These are phyloP conservation scores for Amyloporia xantha DNA, from an alignment of 768 basidiomycete genomes.

Conservation along the genomic window DNA sequence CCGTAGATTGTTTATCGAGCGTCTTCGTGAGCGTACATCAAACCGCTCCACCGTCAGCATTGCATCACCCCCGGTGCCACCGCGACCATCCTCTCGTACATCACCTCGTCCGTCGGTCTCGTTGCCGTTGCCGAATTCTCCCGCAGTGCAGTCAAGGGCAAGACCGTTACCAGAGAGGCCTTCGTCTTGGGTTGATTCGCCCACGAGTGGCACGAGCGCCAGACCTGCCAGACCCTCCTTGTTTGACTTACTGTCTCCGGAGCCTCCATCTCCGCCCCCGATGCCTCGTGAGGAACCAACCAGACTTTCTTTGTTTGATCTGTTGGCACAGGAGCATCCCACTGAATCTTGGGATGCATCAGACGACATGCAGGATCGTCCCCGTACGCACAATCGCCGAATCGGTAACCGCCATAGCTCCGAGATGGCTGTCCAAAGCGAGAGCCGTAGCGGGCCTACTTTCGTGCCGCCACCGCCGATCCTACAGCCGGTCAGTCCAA, in stretches of 20 bases:
- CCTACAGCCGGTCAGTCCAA: not conserved
- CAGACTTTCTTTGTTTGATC: not conserved
- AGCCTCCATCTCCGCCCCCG: not conserved
- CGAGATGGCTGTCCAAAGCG: not conserved
- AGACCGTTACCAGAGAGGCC: conserved; percentile 13
- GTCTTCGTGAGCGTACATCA: conserved; percentile 18
- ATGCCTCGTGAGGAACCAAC: not conserved
- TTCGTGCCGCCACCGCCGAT: not conserved
- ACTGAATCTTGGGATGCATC: not conserved
- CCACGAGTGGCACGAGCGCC: conserved; percentile 4
- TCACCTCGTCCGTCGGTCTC: conserved; percentile 65
- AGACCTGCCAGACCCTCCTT: conserved; percentile 14
- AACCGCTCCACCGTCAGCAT: conserved; percentile 3
- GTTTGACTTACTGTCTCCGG: conserved; percentile 12
- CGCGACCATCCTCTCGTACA: conserved; percentile 74
- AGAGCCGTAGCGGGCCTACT: not conserved
- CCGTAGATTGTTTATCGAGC: conserved; percentile 17
- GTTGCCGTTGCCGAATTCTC: not conserved
- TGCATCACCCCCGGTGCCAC: conserved; percentile 29
- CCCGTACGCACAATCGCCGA: too few relatives aligned
- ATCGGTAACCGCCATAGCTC: not conserved
- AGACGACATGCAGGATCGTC: too few relatives aligned
- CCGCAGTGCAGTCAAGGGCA: not conserved
- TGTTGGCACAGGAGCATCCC: not conserved
- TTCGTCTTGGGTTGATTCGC: conserved; percentile 1